Evolutionary conservation across 179 eudicot genomes (phyloP).

Genomic region (Silene noctiflora): DNA sequence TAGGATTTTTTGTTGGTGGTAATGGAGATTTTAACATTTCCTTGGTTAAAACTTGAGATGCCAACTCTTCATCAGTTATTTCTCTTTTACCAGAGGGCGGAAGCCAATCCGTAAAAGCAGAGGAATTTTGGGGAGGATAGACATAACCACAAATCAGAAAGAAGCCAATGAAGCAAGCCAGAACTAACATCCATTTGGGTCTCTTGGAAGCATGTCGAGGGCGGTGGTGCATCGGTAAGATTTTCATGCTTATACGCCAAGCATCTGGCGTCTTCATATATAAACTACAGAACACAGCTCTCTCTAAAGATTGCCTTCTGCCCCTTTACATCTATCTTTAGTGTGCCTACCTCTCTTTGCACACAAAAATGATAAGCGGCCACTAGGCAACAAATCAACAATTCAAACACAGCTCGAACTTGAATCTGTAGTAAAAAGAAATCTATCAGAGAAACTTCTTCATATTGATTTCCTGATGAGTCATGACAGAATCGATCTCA

Average conservation of each 20-base stretch:
- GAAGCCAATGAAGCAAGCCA: slow-evolving; percentile 60
- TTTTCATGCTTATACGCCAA: slow-evolving; percentile 68
- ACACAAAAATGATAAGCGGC: not conserved
- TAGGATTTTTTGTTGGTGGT: slow-evolving; percentile 42
- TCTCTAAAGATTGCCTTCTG: slow-evolving; percentile 10
- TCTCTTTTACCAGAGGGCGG: slow-evolving; percentile 66
- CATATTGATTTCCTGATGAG: not conserved
- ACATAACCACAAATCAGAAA: slow-evolving; percentile 77
- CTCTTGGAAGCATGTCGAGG: slow-evolving; percentile 58
- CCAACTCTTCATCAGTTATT: slow-evolving; percentile 74
- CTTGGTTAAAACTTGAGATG: slow-evolving; percentile 67
- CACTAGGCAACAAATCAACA: not conserved
- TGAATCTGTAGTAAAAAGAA: slow-evolving; percentile 15
- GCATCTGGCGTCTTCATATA: slow-evolving; percentile 58
- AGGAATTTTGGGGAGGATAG: slow-evolving; percentile 67
- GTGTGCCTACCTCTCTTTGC: not conserved
- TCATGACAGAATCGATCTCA: too few relatives aligned
- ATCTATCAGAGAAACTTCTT: slow-evolving; percentile 7
- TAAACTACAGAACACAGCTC: slow-evolving; percentile 32
- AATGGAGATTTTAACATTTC: slow-evolving; percentile 57
- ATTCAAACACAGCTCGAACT: slow-evolving; percentile 12
- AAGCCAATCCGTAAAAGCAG: slow-evolving; percentile 67
- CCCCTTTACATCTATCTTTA: slow-evolving; percentile 17
- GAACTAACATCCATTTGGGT: slow-evolving; percentile 81
- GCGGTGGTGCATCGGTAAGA: slow-evolving; percentile 61